Evolutionary conservation across 352 stramenopile species (phyloP).

Genomic region (Phytopythium helicoides): DNA sequence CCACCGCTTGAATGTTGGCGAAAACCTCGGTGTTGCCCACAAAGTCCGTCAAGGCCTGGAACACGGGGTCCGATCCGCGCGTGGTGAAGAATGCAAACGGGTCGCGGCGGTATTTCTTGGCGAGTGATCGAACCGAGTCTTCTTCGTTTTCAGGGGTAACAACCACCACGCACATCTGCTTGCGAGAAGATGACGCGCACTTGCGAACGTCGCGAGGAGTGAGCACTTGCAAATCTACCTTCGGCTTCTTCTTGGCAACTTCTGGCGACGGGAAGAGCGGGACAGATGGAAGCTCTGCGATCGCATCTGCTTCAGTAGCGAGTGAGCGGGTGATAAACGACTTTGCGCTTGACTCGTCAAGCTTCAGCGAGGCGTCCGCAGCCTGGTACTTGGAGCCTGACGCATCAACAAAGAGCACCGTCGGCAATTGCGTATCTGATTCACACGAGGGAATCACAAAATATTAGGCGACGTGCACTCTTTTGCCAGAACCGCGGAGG

Average conservation of each 20-base stretch:
- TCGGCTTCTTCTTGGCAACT: constrained; percentile 71
- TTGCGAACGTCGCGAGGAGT: constrained; percentile 28
- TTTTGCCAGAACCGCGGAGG: neutral
- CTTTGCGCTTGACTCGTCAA: constrained; percentile 51
- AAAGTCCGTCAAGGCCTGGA: constrained; percentile 38
- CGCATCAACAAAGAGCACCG: constrained; percentile 59
- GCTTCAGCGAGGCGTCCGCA: constrained; percentile 16
- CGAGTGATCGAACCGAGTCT: constrained; percentile 46
- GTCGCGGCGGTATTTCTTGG: constrained; percentile 78
- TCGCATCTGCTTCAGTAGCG: constrained; percentile 19
- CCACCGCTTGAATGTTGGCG: constrained; percentile 27
- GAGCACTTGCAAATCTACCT: constrained; percentile 40
- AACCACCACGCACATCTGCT: constrained; percentile 78
- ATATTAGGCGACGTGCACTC: neutral
- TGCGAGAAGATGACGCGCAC: constrained; percentile 38
- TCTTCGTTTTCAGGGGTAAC: constrained; percentile 17
- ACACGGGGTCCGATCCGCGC: constrained; percentile 28
- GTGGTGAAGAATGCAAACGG: constrained; percentile 61
- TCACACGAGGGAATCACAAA: neutral
- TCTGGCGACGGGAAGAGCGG: constrained; percentile 65
- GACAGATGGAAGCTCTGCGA: constrained; percentile 28
- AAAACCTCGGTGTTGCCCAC: constrained; percentile 14
- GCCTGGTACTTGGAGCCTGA: constrained; percentile 44
- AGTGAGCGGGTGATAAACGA: constrained; percentile 56
- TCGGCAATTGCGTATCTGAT: constrained; percentile 42